Percentiles rank a stretch among this genome's conserved stretches.
Conservation (phyloP, 331 rosid species). For the Spiraea crenata region DNA sequence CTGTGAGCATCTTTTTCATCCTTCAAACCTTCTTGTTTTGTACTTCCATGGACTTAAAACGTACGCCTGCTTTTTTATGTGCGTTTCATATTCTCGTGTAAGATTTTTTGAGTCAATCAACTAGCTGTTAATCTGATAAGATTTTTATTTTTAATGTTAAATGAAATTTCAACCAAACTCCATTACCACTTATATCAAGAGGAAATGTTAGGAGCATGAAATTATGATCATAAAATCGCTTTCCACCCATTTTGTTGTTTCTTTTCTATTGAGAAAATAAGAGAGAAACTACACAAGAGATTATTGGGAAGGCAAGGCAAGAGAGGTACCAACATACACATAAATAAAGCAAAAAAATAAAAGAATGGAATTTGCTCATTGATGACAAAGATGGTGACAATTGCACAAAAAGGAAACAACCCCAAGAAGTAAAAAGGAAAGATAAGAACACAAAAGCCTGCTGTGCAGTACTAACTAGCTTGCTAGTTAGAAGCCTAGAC, state of each 20-base stretch:
- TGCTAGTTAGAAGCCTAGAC: not conserved
- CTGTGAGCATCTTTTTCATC: too few relatives aligned
- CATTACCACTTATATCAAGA: too few relatives aligned
- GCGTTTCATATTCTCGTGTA: not conserved
- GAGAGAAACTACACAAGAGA: not conserved
- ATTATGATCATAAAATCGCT: too few relatives aligned
- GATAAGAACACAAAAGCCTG: slow-evolving; percentile 32
- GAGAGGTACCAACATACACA: not conserved
- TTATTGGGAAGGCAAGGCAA: not conserved
- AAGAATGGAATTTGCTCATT: slow-evolving; percentile 10
- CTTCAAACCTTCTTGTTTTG: too few relatives aligned
- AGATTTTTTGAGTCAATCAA: not conserved
- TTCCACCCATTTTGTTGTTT: not conserved
- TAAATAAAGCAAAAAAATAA: not conserved
- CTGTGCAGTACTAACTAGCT: slow-evolving; percentile 19
- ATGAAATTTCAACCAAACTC: not conserved
- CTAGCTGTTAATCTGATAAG: too few relatives aligned
- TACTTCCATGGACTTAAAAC: not conserved
- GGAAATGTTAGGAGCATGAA: too few relatives aligned
- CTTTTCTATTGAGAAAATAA: not conserved
- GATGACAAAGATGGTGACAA: slow-evolving; percentile 16
- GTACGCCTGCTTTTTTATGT: slow-evolving; percentile 2
- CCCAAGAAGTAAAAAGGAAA: slow-evolving; percentile 14
- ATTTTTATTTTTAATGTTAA: not conserved
- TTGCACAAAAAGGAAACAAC: slow-evolving; percentile 5